Evolutionary conservation across 2,329 filamentous ascomycete genomes (phyloP).

Genomic region (Trichoderma koningiopsis): DNA sequence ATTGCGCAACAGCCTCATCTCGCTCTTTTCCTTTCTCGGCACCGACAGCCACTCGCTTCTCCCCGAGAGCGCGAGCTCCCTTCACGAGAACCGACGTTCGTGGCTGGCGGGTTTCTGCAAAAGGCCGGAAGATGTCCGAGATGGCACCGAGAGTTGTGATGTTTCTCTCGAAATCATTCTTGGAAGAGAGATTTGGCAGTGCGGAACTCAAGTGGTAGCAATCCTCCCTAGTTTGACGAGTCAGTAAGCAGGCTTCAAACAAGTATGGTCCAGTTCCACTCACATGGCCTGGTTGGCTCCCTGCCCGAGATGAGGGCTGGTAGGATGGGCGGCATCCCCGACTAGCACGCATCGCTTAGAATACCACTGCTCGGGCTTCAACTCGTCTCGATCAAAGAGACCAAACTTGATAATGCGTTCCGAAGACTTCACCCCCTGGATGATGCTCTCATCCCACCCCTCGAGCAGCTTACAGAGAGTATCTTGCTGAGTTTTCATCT

Average conservation of each 20-base stretch:
- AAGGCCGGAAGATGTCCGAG: conserved; percentile 24
- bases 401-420: conserved; percentile 34
- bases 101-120: conserved; percentile 31
- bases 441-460: conserved; percentile 29
- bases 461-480: conserved; percentile 27
- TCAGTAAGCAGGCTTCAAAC: neutral
- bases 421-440: conserved; percentile 29
- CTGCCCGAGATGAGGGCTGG: conserved; percentile 34
- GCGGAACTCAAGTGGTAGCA: conserved; percentile 26
- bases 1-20: conserved; percentile 16
- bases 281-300: conserved; percentile 32
- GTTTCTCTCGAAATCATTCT: conserved; percentile 8
- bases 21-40: conserved; percentile 26
- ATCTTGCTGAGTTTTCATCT: conserved; percentile 27
- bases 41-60: conserved; percentile 28
- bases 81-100: conserved; percentile 31
- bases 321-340: conserved; percentile 34
- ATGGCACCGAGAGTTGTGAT: neutral
- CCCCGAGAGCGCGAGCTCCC: conserved; percentile 30
- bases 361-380: conserved; percentile 31
- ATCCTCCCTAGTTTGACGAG: conserved; percentile 22
- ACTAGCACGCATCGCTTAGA: conserved; percentile 31
- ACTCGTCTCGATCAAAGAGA: conserved; percentile 33
- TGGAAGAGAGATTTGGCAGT: conserved; percentile 20
- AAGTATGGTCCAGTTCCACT: neutral